phyloP scores from a whole-genome alignment of 768 basidiomycete species.

The Gautieria morchelliformis region DNA sequence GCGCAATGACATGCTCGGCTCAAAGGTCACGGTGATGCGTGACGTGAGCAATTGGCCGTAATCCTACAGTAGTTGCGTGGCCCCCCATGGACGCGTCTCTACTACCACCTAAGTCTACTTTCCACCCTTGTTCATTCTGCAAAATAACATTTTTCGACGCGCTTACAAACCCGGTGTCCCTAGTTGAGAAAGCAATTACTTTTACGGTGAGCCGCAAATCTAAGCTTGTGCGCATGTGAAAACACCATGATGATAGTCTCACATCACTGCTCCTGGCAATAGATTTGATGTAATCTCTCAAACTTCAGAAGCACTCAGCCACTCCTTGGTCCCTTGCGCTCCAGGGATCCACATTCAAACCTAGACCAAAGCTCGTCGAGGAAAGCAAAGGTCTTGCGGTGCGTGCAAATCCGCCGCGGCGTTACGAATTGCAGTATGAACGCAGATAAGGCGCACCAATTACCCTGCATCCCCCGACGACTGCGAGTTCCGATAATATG shows the following conservation, averaged over 20 bases:
- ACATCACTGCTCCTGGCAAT: background rate
- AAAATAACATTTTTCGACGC: background rate
- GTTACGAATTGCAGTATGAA: background rate
- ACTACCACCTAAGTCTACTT: no score
- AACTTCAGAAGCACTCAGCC: background rate
- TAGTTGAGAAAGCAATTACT: background rate
- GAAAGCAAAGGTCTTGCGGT: constrained; percentile 8
- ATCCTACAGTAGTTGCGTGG: no score
- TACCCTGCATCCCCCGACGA: background rate
- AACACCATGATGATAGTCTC: no score
- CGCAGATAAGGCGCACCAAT: constrained; percentile 2
- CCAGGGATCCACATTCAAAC: constrained; percentile 1
- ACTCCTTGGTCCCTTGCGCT: background rate
- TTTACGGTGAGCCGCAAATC: background rate
- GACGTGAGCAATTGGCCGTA: no score
- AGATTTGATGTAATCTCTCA: background rate
- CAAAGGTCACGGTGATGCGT: no score
- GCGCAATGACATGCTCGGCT: no score
- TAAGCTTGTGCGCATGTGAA: background rate
- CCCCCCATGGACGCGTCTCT: no score
- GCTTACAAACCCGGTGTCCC: background rate
- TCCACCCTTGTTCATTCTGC: background rate
- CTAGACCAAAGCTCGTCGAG: constrained; percentile 5
- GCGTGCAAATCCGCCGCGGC: background rate
- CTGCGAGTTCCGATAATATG: background rate